Conservation (phyloP, 139 green algal species). For the Closterium sp. region DNA sequence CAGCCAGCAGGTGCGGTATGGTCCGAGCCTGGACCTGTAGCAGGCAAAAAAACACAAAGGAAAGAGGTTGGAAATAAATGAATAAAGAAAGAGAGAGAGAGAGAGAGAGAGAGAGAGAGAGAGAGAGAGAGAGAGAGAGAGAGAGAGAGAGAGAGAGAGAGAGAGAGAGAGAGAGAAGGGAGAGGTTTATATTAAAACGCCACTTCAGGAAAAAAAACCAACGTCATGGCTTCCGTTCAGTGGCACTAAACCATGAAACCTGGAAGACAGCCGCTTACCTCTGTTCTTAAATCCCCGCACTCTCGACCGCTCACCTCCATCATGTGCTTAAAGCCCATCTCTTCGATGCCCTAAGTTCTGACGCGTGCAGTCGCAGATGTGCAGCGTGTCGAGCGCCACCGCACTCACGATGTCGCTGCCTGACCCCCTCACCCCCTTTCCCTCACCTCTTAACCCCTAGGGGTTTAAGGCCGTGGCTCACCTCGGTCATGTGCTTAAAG, state of each 20-base stretch:
- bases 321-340: neutral
- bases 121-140: neutral
- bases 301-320: neutral
- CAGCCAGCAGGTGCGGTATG: slow-evolving; percentile 86
- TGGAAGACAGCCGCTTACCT: neutral
- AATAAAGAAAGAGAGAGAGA: neutral
- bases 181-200: neutral
- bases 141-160: no score
- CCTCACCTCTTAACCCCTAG: neutral
- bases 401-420: no score
- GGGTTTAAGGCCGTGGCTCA: neutral
- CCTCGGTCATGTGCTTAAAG: slow-evolving; percentile 74
- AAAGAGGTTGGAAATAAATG: slow-evolving; percentile 33
- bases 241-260: neutral
- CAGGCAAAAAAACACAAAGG: slow-evolving; percentile 2
- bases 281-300: neutral
- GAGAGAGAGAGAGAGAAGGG: no score
- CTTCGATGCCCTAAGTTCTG: neutral
- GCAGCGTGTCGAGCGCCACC: neutral
- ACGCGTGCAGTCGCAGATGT: neutral
- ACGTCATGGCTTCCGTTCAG: neutral
- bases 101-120: neutral
- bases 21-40: slow-evolving; percentile 89
- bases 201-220: neutral
- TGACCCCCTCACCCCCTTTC: neutral